These are phyloP conservation scores for Heliamphora pulchella DNA, from an alignment of 179 eudicot species.

Conservation along the genomic window DNA sequence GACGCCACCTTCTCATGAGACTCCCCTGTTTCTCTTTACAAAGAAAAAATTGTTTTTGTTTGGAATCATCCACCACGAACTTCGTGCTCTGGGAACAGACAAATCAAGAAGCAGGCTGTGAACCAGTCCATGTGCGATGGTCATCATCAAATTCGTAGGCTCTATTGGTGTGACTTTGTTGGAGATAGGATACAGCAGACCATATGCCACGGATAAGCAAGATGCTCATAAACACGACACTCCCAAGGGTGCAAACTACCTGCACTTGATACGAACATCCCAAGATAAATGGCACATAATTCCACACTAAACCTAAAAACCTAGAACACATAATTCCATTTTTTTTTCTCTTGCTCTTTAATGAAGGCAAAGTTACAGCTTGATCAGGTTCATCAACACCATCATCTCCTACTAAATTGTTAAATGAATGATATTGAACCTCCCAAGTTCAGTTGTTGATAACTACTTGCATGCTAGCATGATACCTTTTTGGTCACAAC, in stretches of 20 bases:
- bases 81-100: not conserved
- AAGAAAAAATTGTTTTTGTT: not conserved
- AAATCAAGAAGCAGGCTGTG: constrained; percentile 51
- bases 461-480: too few species aligned
- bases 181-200: constrained; percentile 73
- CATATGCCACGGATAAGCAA: constrained; percentile 83
- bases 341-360: not conserved
- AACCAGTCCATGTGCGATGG: constrained; percentile 48
- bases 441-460: too few species aligned
- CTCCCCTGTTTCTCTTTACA: not conserved
- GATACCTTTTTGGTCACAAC: too few species aligned
- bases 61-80: not conserved
- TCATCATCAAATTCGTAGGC: constrained; percentile 49
- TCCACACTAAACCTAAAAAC: not conserved
- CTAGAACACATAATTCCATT: not conserved
- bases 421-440: too few species aligned
- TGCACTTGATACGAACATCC: constrained; percentile 17
- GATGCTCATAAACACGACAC: constrained; percentile 74
- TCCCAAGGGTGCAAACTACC: constrained; percentile 93
- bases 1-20: not conserved
- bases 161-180: constrained; percentile 46
- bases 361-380: too few species aligned
- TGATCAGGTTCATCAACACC: too few species aligned
- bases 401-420: too few species aligned
- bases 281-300: not conserved